Conservation (phyloP, 1,284 basidiomycete genomes). For the Apiotrichum porosum region DNA sequence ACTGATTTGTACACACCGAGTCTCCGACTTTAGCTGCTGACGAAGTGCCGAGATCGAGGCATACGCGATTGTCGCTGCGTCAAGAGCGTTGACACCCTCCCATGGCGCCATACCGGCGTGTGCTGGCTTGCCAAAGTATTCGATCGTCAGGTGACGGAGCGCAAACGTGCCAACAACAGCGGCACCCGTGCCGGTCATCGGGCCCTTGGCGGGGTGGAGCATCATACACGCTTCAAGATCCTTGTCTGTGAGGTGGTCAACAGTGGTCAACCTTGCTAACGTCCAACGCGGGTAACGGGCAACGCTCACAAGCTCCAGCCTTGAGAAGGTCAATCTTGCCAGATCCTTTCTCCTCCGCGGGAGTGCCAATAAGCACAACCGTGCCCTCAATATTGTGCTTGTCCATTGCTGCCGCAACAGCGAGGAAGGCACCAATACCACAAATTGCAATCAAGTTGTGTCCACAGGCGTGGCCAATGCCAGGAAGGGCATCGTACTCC, state of each 20-base stretch:
- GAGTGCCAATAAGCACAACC: constrained; percentile 75
- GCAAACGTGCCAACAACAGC: constrained; percentile 25
- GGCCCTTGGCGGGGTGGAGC: constrained; percentile 21
- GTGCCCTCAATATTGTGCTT: constrained; percentile 64
- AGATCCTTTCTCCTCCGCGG: constrained; percentile 74
- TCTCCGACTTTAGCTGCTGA: constrained; percentile 54
- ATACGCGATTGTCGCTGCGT: constrained; percentile 76
- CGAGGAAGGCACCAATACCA: constrained; percentile 70
- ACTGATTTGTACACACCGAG: constrained; percentile 19
- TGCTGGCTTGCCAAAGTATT: constrained; percentile 54
- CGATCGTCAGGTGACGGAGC: constrained; percentile 19
- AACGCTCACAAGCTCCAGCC: constrained; percentile 67
- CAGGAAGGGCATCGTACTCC: constrained; percentile 51
- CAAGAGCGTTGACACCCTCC: constrained; percentile 77
- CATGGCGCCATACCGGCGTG: constrained; percentile 57
- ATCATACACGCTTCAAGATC: constrained; percentile 22
- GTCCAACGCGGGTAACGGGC: too few species aligned
- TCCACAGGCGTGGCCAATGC: constrained; percentile 72
- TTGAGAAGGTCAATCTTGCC: constrained; percentile 74
- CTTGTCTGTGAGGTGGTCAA: constrained; percentile 10
- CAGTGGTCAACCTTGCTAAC: too few species aligned
- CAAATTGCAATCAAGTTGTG: constrained; percentile 80
- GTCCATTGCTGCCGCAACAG: constrained; percentile 62
- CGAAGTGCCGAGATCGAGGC: constrained; percentile 65
- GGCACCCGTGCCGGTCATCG: constrained; percentile 2